Base-by-base conservation (phyloP, 2,329 filamentous ascomycete genomes). In the Parastagonospora avenae region DNA sequence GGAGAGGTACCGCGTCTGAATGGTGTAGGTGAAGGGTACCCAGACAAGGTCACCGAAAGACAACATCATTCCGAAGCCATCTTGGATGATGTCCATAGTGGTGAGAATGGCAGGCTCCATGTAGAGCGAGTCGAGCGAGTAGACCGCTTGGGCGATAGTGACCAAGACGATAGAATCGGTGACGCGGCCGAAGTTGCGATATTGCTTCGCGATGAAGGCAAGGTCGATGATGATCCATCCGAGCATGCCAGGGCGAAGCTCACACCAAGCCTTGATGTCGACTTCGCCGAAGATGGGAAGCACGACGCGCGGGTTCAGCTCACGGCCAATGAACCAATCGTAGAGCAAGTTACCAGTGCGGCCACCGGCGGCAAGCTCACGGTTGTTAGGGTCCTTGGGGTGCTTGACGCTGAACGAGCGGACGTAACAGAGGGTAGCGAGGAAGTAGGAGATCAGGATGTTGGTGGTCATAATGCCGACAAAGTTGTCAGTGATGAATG, bases 11-110 rank as follows among this genome's bases (percentile, higher is more conserved):
- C 90, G 86, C 7, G 88, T 86, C 74, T 96, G 92, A 31, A 91
- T 80, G 14, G 86, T 89, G 80, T 96, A 97, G 51, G 91, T 81
- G 72, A 96, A 96, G 0, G 93, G 93, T 2, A 97, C 84, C 93
- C 93, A 97, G 55, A 89, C 90, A 5, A 97, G 81, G 66, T 97
- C 93, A 48, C 92, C 93, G 70, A 97, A 97, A 2, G 90, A 81
- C 30, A 97, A 82, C 93, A 97, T 97, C 78, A 91, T 91, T 46
- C 93, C 93, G 63, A 97, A 96, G 5, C 93, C 93, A 64, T 97
- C 93, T 36, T 87, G 90, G 44, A 88, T 96, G 60, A 97, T 89
- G 70, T 97, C 93, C 77, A 97, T 97, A 29, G 92, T 97, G 1
- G 92, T 97, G 58, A 97, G 78, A 55, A 97, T 89, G 2, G 91